Percentiles rank a stretch among this genome's conserved stretches.
Conservation (phyloP, 2,329 filamentous ascomycete genomes). For the Hysterium pulicare region DNA sequence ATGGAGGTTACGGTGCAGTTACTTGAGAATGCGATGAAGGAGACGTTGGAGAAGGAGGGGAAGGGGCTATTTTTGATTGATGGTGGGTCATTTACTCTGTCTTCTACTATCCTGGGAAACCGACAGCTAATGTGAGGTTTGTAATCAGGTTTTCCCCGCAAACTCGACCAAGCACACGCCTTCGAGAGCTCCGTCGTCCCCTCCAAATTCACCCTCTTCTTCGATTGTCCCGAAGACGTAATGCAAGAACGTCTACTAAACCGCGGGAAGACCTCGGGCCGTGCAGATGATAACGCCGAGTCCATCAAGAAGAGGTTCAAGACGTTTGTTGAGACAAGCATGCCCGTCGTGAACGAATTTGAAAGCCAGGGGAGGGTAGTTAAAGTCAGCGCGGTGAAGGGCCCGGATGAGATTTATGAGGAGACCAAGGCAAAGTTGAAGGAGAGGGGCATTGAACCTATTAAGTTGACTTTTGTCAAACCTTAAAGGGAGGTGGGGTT, state of each 20-base stretch:
- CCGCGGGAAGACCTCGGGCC: conserved; percentile 87
- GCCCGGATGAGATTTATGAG: conserved; percentile 63
- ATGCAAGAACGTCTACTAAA: conserved; percentile 83
- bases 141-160: conserved; percentile 74
- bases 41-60: conserved; percentile 55
- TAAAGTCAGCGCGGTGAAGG: conserved; percentile 69
- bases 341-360: conserved; percentile 92
- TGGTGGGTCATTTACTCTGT: conserved; percentile 33
- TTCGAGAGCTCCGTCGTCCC: conserved; percentile 89
- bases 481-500: too few relatives aligned
- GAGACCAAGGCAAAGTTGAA: conserved; percentile 42
- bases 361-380: conserved; percentile 73
- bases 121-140: not conserved
- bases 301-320: conserved; percentile 95
- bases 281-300: conserved; percentile 90
- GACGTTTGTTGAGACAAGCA: conserved; percentile 91
- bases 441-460: conserved; percentile 31
- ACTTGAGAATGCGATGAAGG: conserved; percentile 88
- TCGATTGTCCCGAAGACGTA: conserved; percentile 84
- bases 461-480: conserved; percentile 23
- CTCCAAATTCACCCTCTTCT: conserved; percentile 84
- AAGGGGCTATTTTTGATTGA: conserved; percentile 73
- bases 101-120: not conserved
- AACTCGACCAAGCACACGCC: conserved; percentile 93
- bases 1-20: conserved; percentile 96